A percentile compares a stretch with the other conserved stretches of the same genome.
Evolutionary conservation across 805 yeast species (phyloP).

Genomic region (Tanozyma kutaoensis): DNA sequence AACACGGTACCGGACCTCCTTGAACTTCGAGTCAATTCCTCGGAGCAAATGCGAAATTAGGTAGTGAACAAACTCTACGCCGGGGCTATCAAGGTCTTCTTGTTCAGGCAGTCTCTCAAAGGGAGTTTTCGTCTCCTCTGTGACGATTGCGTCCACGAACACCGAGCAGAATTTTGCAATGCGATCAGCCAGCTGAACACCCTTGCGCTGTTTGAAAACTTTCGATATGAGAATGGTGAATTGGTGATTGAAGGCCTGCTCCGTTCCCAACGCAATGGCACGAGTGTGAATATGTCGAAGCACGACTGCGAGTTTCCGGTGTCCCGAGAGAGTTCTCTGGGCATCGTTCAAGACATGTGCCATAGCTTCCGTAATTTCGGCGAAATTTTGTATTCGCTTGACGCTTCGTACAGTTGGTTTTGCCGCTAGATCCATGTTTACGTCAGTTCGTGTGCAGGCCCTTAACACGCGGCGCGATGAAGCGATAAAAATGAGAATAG

Average conservation of each 20-base stretch:
- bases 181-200: slow-evolving; percentile 63
- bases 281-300: slow-evolving; percentile 44
- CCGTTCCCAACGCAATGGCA: slow-evolving; percentile 37
- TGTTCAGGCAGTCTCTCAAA: slow-evolving; percentile 10
- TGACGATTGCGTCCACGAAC: slow-evolving; percentile 35
- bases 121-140: slow-evolving; percentile 13
- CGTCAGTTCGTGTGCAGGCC: too few relatives aligned
- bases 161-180: slow-evolving; percentile 58
- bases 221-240: slow-evolving; percentile 54
- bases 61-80: slow-evolving; percentile 42
- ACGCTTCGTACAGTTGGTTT: background rate
- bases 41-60: slow-evolving; percentile 56
- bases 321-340: slow-evolving; percentile 62
- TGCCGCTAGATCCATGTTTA: too few relatives aligned
- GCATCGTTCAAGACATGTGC: slow-evolving; percentile 71
- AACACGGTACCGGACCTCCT: slow-evolving; percentile 66
- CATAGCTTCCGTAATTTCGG: slow-evolving; percentile 21
- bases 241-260: slow-evolving; percentile 43
- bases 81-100: slow-evolving; percentile 23
- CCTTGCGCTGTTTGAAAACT: slow-evolving; percentile 52
- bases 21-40: slow-evolving; percentile 69
- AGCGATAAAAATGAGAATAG: background rate
- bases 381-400: background rate
- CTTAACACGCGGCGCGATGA: too few relatives aligned
- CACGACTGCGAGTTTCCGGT: slow-evolving; percentile 56